Evolutionary conservation across 345 rosid species (phyloP).

Genomic region (Reutealis trisperma): DNA sequence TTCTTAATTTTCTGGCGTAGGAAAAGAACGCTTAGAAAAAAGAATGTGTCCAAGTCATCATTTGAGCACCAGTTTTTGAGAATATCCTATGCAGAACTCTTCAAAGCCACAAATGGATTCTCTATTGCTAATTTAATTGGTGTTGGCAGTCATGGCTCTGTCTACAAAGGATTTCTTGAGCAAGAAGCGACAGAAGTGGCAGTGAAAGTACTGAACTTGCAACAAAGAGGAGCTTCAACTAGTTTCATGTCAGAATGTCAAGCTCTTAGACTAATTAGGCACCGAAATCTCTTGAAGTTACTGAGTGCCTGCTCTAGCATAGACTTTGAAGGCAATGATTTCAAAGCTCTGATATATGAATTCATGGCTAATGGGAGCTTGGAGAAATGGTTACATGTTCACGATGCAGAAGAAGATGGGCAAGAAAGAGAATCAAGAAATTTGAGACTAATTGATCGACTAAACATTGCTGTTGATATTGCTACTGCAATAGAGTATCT

Average conservation of each 20-base stretch:
- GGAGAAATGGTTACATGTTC: conserved; percentile 42
- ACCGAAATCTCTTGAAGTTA: conserved; percentile 45
- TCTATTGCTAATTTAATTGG: conserved; percentile 29
- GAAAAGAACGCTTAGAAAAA: neutral
- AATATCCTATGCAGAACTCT: conserved; percentile 31
- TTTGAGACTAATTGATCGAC: too few relatives aligned
- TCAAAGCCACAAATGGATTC: conserved; percentile 32
- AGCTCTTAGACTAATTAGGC: conserved; percentile 34
- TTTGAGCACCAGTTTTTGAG: neutral
- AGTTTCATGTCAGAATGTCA: conserved; percentile 55
- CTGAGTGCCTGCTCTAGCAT: conserved; percentile 36
- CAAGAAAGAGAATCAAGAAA: neutral
- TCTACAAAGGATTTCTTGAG: conserved; percentile 33
- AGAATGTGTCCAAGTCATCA: neutral
- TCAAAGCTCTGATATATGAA: conserved; percentile 50
- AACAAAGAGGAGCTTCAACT: conserved; percentile 36
- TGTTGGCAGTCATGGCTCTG: conserved; percentile 26
- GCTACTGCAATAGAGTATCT: conserved; percentile 17
- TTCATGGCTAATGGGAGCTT: conserved; percentile 53
- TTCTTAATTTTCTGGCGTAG: neutral
- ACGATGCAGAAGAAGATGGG: neutral
- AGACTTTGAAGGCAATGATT: conserved; percentile 46
- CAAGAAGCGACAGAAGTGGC: conserved; percentile 14
- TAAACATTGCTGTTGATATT: conserved; percentile 5
- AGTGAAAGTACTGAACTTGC: conserved; percentile 44